Evolutionary conservation across 2,329 filamentous ascomycete genomes (phyloP).

Genomic region (Claviceps cyperi): DNA sequence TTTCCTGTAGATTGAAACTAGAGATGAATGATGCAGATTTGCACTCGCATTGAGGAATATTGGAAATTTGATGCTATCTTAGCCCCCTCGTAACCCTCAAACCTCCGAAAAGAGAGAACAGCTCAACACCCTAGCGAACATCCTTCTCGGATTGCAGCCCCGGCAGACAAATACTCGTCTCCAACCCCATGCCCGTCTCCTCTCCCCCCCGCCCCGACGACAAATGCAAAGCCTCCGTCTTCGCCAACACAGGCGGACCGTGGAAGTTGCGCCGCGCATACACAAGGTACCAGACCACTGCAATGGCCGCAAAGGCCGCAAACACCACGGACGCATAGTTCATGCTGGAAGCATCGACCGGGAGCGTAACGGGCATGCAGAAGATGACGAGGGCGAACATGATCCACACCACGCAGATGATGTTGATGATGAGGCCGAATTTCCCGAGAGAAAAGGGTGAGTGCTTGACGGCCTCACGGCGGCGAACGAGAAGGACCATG

Average conservation of each 20-base stretch:
- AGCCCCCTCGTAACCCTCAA: too few relatives aligned
- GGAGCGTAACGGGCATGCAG: constrained; percentile 55
- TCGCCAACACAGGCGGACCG: constrained; percentile 30
- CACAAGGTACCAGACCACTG: constrained; percentile 46
- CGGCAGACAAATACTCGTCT: constrained; percentile 1
- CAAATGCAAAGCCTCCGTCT: not conserved
- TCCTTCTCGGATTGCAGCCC: constrained; percentile 1
- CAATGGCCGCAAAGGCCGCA: constrained; percentile 45
- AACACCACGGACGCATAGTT: constrained; percentile 56
- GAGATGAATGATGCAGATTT: too few relatives aligned
- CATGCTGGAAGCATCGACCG: constrained; percentile 42
- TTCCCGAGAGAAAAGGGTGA: constrained; percentile 55
- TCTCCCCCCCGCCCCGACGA: not conserved
- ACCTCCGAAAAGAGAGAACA: too few relatives aligned
- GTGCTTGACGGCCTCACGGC: constrained; percentile 48
- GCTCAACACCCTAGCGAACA: not conserved
- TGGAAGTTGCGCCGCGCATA: constrained; percentile 50
- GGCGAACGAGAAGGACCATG: constrained; percentile 51
- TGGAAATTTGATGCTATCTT: too few relatives aligned
- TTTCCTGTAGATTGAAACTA: too few relatives aligned
- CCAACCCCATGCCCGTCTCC: not conserved
- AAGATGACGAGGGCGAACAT: constrained; percentile 55
- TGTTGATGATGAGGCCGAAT: constrained; percentile 55
- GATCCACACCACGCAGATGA: constrained; percentile 57
- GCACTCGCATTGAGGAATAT: too few relatives aligned